Conservation (phyloP, 768 basidiomycete genomes). For the Lactarius trivialis region DNA sequence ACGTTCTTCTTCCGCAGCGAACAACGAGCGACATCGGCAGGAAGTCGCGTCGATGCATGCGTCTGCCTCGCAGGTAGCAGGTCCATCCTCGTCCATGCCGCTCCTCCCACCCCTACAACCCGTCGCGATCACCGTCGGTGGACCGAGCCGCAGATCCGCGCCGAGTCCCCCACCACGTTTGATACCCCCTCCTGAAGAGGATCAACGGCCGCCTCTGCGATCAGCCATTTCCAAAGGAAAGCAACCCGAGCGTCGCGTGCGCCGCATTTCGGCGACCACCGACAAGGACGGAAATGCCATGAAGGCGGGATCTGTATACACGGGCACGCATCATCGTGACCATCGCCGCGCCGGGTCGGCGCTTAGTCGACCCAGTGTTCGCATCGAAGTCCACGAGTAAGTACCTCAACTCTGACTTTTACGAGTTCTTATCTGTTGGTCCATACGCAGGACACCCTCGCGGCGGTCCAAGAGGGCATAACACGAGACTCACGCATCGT, state of each 20-base stretch:
- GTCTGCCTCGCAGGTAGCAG: conserved; percentile 18
- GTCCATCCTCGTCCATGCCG: conserved; percentile 8
- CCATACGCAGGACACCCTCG: conserved; percentile 5
- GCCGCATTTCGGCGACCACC: conserved; percentile 12
- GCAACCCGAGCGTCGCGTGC: conserved; percentile 14
- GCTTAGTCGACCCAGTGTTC: conserved; percentile 22
- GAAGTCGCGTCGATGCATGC: conserved; percentile 19
- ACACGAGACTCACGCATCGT: not conserved
- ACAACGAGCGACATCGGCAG: conserved; percentile 26
- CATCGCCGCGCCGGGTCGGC: conserved; percentile 10
- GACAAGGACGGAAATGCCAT: conserved; percentile 17
- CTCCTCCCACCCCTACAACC: conserved; percentile 9
- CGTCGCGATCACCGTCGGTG: conserved; percentile 14
- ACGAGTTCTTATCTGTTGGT: not conserved
- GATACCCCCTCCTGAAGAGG: conserved; percentile 11
- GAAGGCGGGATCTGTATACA: conserved; percentile 15
- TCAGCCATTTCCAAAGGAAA: conserved; percentile 16
- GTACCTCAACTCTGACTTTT: not conserved
- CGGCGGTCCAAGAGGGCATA: conserved; percentile 11
- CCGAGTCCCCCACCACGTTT: conserved; percentile 15
- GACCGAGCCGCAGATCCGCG: not conserved
- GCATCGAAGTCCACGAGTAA: conserved; percentile 22
- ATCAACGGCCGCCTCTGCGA: not conserved
- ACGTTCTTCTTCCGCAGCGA: conserved; percentile 19
- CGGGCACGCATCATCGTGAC: conserved; percentile 15